Evolutionary conservation across 1,284 basidiomycete genomes (phyloP).

Genomic region (Apiotrichum brassicae): DNA sequence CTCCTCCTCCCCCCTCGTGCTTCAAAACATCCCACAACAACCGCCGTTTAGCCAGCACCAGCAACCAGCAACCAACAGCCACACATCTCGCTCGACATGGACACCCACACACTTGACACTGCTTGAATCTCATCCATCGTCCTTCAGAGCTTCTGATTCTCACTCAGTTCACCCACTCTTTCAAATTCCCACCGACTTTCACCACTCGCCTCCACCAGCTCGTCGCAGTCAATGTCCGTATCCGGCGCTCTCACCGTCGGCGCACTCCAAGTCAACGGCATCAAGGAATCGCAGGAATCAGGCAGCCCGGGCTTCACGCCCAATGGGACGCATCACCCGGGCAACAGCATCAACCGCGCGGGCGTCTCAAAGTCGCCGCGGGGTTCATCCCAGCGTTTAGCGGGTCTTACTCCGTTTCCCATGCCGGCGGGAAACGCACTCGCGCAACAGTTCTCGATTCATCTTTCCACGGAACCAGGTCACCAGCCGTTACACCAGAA

Average conservation of each 20-base stretch:
- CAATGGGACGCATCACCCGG: not conserved
- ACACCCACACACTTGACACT: too few species aligned
- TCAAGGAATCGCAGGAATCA: too few species aligned
- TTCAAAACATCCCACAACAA: too few species aligned
- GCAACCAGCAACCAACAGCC: too few species aligned
- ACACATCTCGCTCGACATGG: too few species aligned
- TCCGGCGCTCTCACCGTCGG: not conserved
- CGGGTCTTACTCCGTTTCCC: not conserved
- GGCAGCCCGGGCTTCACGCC: not conserved
- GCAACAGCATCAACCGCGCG: not conserved
- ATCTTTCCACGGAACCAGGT: not conserved
- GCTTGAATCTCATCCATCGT: not conserved
- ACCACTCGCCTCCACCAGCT: not conserved
- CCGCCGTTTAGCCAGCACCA: too few species aligned
- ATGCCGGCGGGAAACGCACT: not conserved
- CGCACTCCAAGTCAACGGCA: too few species aligned
- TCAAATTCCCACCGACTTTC: not conserved
- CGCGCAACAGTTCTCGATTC: not conserved
- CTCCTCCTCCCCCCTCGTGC: too few species aligned
- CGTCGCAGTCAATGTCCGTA: not conserved
- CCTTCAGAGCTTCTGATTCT: not conserved
- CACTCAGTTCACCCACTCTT: not conserved
- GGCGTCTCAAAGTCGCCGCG: not conserved
- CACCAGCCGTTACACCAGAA: not conserved
- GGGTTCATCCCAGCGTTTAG: not conserved